These are phyloP conservation scores for Limnanthes douglasii DNA, from an alignment of 345 rosid genomes.

Conservation along the genomic window DNA sequence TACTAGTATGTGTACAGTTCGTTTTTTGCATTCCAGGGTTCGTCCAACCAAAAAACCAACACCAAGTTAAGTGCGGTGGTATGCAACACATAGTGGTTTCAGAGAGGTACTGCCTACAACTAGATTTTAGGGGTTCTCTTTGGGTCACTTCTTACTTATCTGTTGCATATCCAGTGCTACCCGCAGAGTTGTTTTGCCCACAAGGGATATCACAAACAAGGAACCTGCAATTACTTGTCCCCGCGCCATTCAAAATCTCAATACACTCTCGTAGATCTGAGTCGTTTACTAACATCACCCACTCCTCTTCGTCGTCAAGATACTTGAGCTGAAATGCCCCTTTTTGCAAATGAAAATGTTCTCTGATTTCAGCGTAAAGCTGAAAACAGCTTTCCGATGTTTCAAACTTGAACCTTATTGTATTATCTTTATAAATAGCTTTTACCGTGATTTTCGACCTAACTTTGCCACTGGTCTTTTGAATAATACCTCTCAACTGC, in stretches of 20 bases:
- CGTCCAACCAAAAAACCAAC: too few relatives aligned
- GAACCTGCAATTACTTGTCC: constrained; percentile 48
- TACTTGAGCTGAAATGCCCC: constrained; percentile 74
- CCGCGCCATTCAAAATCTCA: constrained; percentile 45
- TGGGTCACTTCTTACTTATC: too few relatives aligned
- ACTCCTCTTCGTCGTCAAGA: constrained; percentile 83
- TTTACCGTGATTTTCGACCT: constrained; percentile 44
- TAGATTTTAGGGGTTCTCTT: too few relatives aligned
- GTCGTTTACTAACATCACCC: constrained; percentile 67
- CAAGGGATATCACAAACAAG: constrained; percentile 39
- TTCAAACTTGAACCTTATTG: constrained; percentile 65
- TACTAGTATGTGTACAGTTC: too few relatives aligned
- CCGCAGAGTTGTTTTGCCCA: constrained; percentile 43
- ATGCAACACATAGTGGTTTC: too few relatives aligned
- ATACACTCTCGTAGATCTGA: constrained; percentile 77
- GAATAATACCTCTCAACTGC: constrained; percentile 24
- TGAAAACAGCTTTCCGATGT: constrained; percentile 48
- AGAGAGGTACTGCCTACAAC: too few relatives aligned
- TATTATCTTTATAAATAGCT: constrained; percentile 71
- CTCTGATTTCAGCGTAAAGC: constrained; percentile 59
- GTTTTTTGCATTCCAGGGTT: too few relatives aligned
- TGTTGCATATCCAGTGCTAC: constrained; percentile 54
- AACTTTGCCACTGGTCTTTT: constrained; percentile 14
- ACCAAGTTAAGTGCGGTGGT: too few relatives aligned
- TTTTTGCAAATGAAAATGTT: constrained; percentile 49